Conservation (phyloP, 192 early-diverging fungal genomes). For the Linnemannia zychae region DNA sequence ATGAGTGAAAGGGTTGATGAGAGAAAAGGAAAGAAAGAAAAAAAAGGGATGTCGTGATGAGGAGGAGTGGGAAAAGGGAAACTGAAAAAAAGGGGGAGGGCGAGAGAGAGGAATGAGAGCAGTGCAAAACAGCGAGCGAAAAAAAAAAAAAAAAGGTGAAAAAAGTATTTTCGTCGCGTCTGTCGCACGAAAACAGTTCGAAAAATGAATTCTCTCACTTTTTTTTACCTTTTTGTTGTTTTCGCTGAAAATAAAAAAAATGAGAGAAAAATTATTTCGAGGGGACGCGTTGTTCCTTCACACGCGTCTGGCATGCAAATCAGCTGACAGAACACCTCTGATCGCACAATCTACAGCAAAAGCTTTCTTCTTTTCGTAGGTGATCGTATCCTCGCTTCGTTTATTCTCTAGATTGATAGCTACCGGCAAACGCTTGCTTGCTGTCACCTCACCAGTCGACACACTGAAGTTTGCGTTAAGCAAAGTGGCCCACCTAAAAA, state of each 20-base stretch:
- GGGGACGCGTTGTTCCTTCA: background rate
- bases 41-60: conserved; percentile 3
- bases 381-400: background rate
- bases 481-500: too few species aligned
- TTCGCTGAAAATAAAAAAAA: too few species aligned
- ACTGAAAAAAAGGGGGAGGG: conserved; percentile 5
- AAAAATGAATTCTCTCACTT: too few species aligned
- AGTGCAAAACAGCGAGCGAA: too few species aligned
- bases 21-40: conserved; percentile 8
- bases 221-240: too few species aligned
- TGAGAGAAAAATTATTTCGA: background rate
- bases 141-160: conserved; percentile 1
- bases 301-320: background rate
- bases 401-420: too few species aligned
- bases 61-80: conserved; percentile 15
- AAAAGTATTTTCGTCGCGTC: conserved; percentile 4
- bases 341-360: too few species aligned
- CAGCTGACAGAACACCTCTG: too few species aligned
- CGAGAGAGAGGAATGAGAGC: background rate
- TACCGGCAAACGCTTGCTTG: too few species aligned
- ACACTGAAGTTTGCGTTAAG: too few species aligned
- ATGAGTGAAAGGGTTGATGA: conserved; percentile 1
- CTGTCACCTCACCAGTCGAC: too few species aligned
- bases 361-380: background rate
- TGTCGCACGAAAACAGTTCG: background rate